phyloP scores from a whole-genome alignment of 2,329 filamentous ascomycete genomes.

The Tolypocladium guangdongense region DNA sequence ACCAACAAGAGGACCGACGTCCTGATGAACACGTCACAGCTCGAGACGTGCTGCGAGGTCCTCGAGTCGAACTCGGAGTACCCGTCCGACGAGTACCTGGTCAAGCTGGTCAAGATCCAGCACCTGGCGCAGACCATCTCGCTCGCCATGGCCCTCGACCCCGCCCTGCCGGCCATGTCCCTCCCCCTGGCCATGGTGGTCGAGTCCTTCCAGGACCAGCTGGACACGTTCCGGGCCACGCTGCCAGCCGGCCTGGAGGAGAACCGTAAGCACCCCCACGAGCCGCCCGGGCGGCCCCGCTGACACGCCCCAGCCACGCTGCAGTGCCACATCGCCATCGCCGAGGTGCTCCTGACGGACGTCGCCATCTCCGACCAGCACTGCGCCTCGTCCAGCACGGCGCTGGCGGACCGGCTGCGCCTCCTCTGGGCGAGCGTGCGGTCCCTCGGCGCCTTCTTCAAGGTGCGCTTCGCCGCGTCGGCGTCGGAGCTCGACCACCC shows the following conservation, averaged over 20 bases:
- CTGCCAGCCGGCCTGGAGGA: slow-evolving; percentile 23
- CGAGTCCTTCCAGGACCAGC: slow-evolving; percentile 31
- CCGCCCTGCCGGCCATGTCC: slow-evolving; percentile 19
- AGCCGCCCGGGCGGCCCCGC: neutral
- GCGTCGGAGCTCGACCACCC: slow-evolving; percentile 22
- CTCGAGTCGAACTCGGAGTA: slow-evolving; percentile 31
- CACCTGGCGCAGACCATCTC: slow-evolving; percentile 37
- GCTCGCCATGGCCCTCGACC: slow-evolving; percentile 23
- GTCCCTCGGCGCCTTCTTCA: slow-evolving; percentile 29
- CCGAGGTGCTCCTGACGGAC: slow-evolving; percentile 36
- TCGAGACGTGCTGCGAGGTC: slow-evolving; percentile 31
- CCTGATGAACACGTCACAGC: slow-evolving; percentile 33
- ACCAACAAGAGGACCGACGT: slow-evolving; percentile 36
- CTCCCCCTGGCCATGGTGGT: slow-evolving; percentile 30
- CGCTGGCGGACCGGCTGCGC: slow-evolving; percentile 27
- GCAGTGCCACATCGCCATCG: slow-evolving; percentile 30
- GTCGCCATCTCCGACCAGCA: slow-evolving; percentile 29
- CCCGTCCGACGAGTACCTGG: slow-evolving; percentile 31
- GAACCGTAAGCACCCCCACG: slow-evolving; percentile 17
- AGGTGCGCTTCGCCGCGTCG: slow-evolving; percentile 19
- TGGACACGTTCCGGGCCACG: slow-evolving; percentile 26
- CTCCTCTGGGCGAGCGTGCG: slow-evolving; percentile 34
- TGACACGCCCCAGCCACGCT: slow-evolving; percentile 21
- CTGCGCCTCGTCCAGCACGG: slow-evolving; percentile 17
- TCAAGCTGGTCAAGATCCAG: slow-evolving; percentile 35